These are phyloP conservation scores for Termitomyces sp. DNA, from an alignment of 768 basidiomycete genomes.

Conservation along the genomic window DNA sequence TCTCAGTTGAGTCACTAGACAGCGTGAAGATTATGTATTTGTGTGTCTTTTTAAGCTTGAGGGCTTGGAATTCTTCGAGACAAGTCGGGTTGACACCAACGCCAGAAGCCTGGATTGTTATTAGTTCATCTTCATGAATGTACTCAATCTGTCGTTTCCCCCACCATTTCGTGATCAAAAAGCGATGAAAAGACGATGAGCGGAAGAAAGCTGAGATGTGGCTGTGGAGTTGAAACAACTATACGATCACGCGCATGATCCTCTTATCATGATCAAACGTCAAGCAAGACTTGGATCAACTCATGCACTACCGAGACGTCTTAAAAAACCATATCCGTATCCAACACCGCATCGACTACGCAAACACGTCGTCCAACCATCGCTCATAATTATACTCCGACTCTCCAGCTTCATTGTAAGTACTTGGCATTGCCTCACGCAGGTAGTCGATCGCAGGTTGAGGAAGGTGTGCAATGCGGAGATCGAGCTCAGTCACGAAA, in stretches of 20 bases:
- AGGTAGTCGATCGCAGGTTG: slow-evolving; percentile 74
- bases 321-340: background rate
- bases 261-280: slow-evolving; percentile 12
- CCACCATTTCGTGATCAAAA: slow-evolving; percentile 24
- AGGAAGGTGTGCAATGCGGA: slow-evolving; percentile 80
- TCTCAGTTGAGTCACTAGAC: slow-evolving; percentile 56
- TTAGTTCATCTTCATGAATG: background rate
- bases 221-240: slow-evolving; percentile 18
- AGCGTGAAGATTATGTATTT: slow-evolving; percentile 85
- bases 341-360: slow-evolving; percentile 24
- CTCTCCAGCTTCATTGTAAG: slow-evolving; percentile 49
- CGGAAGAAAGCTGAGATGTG: slow-evolving; percentile 23
- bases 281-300: background rate
- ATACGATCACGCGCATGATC: slow-evolving; percentile 15
- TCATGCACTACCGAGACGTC: background rate
- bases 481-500: slow-evolving; percentile 90
- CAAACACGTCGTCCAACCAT: slow-evolving; percentile 80
- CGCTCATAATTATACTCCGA: slow-evolving; percentile 75
- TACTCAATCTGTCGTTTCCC: background rate
- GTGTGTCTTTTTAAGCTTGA: slow-evolving; percentile 72
- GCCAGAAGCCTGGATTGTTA: slow-evolving; percentile 51
- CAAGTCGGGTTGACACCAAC: slow-evolving; percentile 57
- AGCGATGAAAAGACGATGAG: slow-evolving; percentile 10
- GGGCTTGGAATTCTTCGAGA: slow-evolving; percentile 52
- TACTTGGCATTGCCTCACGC: slow-evolving; percentile 71